Evolutionary conservation across 495 filamentous ascomycete species (phyloP).

Genomic region (Barbatosphaeria neglecta): DNA sequence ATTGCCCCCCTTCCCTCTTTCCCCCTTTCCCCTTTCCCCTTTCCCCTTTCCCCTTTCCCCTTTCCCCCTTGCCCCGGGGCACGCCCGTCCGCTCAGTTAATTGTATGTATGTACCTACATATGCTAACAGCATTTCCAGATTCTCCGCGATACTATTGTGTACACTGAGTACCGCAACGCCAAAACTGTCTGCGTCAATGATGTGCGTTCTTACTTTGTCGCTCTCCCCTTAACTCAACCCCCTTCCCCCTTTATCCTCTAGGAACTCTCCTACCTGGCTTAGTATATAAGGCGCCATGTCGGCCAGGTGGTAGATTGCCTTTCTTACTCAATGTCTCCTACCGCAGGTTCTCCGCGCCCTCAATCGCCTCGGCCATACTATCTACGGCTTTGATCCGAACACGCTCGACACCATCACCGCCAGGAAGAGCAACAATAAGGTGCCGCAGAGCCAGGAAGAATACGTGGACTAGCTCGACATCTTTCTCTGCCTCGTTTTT

Average conservation of each 20-base stretch:
- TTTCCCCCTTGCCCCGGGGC: no score
- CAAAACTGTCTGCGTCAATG: slow-evolving; percentile 52
- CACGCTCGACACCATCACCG: slow-evolving; percentile 2
- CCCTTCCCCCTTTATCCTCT: no score
- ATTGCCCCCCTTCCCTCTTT: neutral
- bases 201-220: slow-evolving; percentile 35
- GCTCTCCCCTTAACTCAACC: neutral
- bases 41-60: no score
- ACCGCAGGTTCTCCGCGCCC: slow-evolving; percentile 49
- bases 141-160: slow-evolving; percentile 37
- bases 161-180: slow-evolving; percentile 39
- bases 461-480: no score
- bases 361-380: slow-evolving; percentile 34
- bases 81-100: no score
- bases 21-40: neutral
- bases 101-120: no score
- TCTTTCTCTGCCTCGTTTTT: no score
- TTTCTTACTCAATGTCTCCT: neutral
- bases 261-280: no score
- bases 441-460: no score
- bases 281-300: no score
- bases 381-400: slow-evolving; percentile 40
- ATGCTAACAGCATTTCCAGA: slow-evolving; percentile 29
- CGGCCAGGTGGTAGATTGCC: neutral
- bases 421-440: no score